Base-by-base conservation (phyloP, 169 alveolate species). In the Plasmodium malariae region DNA sequence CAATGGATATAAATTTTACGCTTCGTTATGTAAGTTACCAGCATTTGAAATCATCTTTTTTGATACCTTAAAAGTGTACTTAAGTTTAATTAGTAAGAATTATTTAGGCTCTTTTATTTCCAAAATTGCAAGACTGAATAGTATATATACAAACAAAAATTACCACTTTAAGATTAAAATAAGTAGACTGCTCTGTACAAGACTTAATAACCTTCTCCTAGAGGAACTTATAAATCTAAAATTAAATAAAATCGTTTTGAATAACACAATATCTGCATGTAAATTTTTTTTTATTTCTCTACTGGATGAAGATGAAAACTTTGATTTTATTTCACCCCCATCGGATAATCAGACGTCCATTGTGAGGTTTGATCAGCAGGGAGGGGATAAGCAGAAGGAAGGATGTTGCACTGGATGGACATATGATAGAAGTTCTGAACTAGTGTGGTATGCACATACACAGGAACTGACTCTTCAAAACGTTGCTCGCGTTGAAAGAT, bases 1-100 rank as follows among this genome's bases (percentile, higher is more conserved):
- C 45, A 83, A 71, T 83, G 91, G 91, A 1, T 83, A 83, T 43
- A 83, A 67, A 40, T 83, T 83, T 67, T 49, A 51, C 30, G 49
- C 80, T 1, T 83, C 91, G 0, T 37, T 85, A 12, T 34, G 59
- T 67, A 83, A 40, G 1, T 67, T 83, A 30, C 68, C 54, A 14
- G 17, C 54, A 0, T 65, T 83, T 36, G 85, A 83, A 36, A 36
- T 36, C 1, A 51, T 67, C 4, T 83, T 83, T 30, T 83, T 19
- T n/a, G 70, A 83, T 6, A 36, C 71, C 2, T 59, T 83, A 43
- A 83, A 83, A 26, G 60, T 55, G 3, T 83, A 83, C 36, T 45
- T 83, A 30, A 26, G 73, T 21, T 83, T 83, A 49, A 26, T 51
- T 14, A 70, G 51, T 60, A 51, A 36, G 19, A 49, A 51, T 67